Evolutionary conservation across 768 basidiomycete genomes (phyloP).

Genomic region (Collybia sordida): DNA sequence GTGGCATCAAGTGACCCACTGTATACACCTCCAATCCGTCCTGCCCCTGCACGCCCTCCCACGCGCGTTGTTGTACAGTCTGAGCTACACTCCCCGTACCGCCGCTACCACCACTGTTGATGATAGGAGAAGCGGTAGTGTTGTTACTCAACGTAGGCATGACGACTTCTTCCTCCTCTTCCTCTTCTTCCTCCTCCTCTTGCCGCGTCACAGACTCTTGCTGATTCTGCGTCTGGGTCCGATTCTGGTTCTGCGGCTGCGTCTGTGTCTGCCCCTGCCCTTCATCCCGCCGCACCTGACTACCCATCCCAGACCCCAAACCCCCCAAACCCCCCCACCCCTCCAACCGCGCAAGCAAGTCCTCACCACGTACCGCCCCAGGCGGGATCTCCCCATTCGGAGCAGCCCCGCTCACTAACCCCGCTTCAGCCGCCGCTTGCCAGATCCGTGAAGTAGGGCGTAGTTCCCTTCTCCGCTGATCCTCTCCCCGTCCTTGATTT

Average conservation of each 20-base stretch:
- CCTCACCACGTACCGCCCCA: too few species aligned
- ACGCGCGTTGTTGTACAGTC: too few species aligned
- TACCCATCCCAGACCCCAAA: too few species aligned
- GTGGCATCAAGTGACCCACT: conserved; percentile 72
- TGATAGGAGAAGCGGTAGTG: not conserved
- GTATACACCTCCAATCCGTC: conserved; percentile 80
- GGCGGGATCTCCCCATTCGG: too few species aligned
- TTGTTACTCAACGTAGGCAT: conserved; percentile 14
- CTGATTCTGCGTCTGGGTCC: not conserved
- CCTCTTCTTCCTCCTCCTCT: not conserved
- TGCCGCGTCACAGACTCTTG: not conserved
- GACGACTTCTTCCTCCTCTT: conserved; percentile 18
- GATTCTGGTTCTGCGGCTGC: not conserved
- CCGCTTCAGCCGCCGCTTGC: conserved; percentile 17
- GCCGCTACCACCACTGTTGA: conserved; percentile 1
- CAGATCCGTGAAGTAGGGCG: conserved; percentile 14
- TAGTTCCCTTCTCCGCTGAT: conserved; percentile 4
- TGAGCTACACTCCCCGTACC: conserved; percentile 9
- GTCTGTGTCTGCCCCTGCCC: not conserved
- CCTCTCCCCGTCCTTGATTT: not conserved
- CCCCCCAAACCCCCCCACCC: too few species aligned
- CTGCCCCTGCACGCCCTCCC: conserved; percentile 19
- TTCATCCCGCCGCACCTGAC: too few species aligned
- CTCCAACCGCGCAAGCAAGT: too few species aligned
- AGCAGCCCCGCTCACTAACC: not conserved